phyloP scores from a whole-genome alignment of 2,329 filamentous ascomycete genomes.

The Alternaria postmessia region DNA sequence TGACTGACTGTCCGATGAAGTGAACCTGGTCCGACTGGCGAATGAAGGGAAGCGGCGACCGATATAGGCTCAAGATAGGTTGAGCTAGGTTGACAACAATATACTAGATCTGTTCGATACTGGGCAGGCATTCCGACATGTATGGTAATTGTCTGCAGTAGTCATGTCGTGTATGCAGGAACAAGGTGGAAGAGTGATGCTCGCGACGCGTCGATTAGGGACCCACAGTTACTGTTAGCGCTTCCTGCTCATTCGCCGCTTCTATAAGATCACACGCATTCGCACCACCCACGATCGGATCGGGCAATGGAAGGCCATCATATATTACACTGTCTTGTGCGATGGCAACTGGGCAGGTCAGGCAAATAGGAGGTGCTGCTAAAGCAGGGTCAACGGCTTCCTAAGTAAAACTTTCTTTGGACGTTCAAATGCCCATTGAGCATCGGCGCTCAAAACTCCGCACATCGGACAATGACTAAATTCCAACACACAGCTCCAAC shows the following conservation, averaged over 20 bases:
- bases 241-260: not conserved
- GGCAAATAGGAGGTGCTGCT: not conserved
- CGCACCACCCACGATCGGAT: not conserved
- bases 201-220: not conserved
- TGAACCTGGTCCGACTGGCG: not conserved
- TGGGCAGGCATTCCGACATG: not conserved
- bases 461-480: conserved; percentile 11
- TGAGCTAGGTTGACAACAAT: not conserved
- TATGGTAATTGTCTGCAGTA: not conserved
- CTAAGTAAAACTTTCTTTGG: not conserved
- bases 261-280: not conserved
- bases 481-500: not conserved
- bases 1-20: not conserved
- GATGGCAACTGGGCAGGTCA: not conserved
- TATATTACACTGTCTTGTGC: not conserved
- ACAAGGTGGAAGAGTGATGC: not conserved
- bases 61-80: not conserved
- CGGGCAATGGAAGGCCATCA: not conserved
- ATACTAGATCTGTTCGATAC: not conserved
- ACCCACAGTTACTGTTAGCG: not conserved
- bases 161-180: not conserved
- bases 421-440: not conserved
- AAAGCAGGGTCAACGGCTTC: not conserved
- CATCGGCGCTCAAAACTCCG: conserved; percentile 16
- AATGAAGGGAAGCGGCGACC: not conserved